Base-by-base conservation (phyloP, 805 yeast species). In the Teunomyces atbi region DNA sequence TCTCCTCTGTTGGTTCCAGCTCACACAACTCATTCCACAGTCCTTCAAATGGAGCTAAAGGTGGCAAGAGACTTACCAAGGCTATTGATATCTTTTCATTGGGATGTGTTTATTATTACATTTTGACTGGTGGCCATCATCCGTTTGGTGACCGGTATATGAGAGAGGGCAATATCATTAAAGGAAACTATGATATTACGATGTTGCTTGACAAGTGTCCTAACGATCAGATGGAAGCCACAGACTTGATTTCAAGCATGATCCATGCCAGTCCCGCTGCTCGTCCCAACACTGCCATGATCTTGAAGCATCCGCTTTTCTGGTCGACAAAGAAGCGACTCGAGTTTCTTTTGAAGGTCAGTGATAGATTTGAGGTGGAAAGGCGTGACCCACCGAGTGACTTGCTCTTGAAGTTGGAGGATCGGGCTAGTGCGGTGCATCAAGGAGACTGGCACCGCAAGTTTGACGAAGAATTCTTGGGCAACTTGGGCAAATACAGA, bases 61-160 rank as follows among this genome's bases (percentile, higher is more conserved):
- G 56, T 15, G 65, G 29, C 33, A 79, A 86, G 52, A 73, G 96
- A 44, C 73, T 90, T 33, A 91, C 97, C 0, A 79, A 91, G 52
- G 90, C 96, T 0, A 87, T 94, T 45, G 99, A 94, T 65, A 86
- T 94, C 3, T 94, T 94, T 60, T 88, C 97, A 0, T 71, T 92
- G 50, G 99, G 99, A 0, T 94, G 99, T 67, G 91, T 94, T 0
- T 94, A 89, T 59, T 92, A 79, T 61, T 94, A 90, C 59, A 85
- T 91, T 33, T 66, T 94, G 30, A 77, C 96, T 0, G 80, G 79
- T 12, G 98, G 99, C 0, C 61, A 65, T 6, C 99, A 94, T 71
- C 99, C 99, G 4, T 94, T 88, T 70, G 99, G 99, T n/a, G 94
- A 87, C 57, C 73, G 89, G 40, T 89, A 89, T 57, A 62, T 84